Base-by-base conservation (phyloP, 768 basidiomycete genomes). In the Chalciporus chontae region DNA sequence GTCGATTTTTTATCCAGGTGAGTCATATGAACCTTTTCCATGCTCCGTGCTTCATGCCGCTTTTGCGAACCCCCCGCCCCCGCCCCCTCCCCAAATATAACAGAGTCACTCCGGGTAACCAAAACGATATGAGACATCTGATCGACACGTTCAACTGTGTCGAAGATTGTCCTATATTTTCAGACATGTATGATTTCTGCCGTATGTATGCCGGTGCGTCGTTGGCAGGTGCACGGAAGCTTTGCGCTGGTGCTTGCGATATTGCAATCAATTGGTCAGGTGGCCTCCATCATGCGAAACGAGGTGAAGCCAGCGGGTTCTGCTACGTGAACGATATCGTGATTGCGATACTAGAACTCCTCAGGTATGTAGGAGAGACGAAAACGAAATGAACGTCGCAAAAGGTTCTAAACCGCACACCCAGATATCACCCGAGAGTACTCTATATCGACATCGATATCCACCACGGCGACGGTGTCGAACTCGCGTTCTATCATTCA, bases 261-360 rank as follows among this genome's bases (percentile, higher is more conserved):
- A 97, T 95, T 38, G 96, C 96, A 0, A 92, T 99, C 60, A 98
- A 97, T 63, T 99, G 96, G 96, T 94, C 94, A 18, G 96, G 96
- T 1, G 96, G 96, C 0, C 77, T 99, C 17, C 96, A 99, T 69
- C 96, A 99, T 61, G 96, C 95, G 2, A 98, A 98, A 73, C 87
- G 94, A 54, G 90, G 91, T 0, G 95, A 98, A 71, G 94, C 96
- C 8, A 97, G 94, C 61, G 95, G 95, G 2, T 99, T 99, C 67
- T 99, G 95, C 70, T 99, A 97, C 66, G 81, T 98, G 18, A 99
- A 99, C 65, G 94, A 97, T 63, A 94, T 95, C 36, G 94, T 98
- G 1, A 76, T 99, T 0, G 93, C 86, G 0, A 96, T 99, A 43
- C 73, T 98, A 15, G 95, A 99, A 61, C 76, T 99, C 27, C 76